These are phyloP conservation scores for Pseudocohnilembus persalinus DNA, from an alignment of 169 alveolate genomes.

Conservation along the genomic window DNA sequence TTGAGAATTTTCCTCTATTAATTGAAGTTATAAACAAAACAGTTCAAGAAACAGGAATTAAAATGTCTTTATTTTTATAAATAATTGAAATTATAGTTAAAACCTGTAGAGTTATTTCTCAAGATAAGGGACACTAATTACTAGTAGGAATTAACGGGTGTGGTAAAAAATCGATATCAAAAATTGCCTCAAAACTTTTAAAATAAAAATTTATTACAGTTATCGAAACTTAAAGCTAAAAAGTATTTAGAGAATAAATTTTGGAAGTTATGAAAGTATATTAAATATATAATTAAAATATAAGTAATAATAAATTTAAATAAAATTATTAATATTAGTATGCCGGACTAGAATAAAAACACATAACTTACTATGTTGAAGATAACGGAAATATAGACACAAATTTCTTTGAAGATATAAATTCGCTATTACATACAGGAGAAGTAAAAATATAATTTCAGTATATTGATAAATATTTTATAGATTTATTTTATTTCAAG, in stretches of 20 bases:
- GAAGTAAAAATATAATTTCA: too few relatives aligned
- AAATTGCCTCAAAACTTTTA: background rate
- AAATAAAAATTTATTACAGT: too few relatives aligned
- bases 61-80: background rate
- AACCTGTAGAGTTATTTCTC: background rate
- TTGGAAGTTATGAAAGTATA: conserved; percentile 51
- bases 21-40: too few relatives aligned
- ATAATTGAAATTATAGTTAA: background rate
- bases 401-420: conserved; percentile 73
- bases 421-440: conserved; percentile 62
- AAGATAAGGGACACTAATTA: background rate
- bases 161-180: background rate
- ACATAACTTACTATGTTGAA: conserved; percentile 55
- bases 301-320: conserved; percentile 58
- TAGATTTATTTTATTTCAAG: too few relatives aligned
- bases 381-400: conserved; percentile 73
- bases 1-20: too few relatives aligned
- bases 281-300: conserved; percentile 31
- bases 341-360: conserved; percentile 51
- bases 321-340: conserved; percentile 48
- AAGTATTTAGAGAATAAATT: conserved; percentile 40
- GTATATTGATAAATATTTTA: too few relatives aligned
- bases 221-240: background rate
- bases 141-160: background rate
- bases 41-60: conserved; percentile 44